Evolutionary conservation across 2,329 filamentous ascomycete species (phyloP), one percentile per base, ranked within the genome.

Genomic region (Cladorrhinum sp.): DNA sequence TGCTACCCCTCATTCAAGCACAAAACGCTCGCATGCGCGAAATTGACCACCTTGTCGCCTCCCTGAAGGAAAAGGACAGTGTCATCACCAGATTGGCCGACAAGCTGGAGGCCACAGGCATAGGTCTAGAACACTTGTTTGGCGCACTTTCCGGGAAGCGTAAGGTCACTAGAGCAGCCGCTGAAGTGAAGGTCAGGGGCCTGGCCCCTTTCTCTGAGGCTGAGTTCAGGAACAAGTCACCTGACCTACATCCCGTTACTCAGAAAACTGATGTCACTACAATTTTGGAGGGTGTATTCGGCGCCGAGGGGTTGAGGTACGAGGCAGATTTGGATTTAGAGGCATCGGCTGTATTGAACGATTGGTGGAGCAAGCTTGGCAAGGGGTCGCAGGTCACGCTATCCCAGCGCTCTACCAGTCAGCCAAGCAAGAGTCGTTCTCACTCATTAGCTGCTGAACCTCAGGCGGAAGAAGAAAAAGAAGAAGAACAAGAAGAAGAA

Each of bases 121-220:
- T 74, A 0, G 79, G 81, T 0, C 69, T 85, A 8, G 83, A 85
- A 60, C 75, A 81, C 62, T 74, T 84, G 9, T 86, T 85, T 69
- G 79, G 79, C 29, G 66, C 76, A 5, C 70, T 85, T 2, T 77
- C 79, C 0, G 77, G 78, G 0, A 81, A 79, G 62, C 78, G 78
- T 49, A 81, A 77, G 62, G 68, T 78, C 5, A 75, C 76, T 3
- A 75, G 81, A 56, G 68, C 73, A 3, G 68, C 69, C 3, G 81
- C 81, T 3, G 78, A 80, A 50, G 76, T 76, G 4, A 80, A 77
- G 38, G 74, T 86, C 8, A 80, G 77, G 36, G 83, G 82, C 0
- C 75, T 86, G 3, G 80, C 78, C 0, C 75, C 77, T 1, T 85
- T 85, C 62, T 67, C 76, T 22, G 70, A 74, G 57, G 62, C 62